Percentiles rank a stretch among this genome's conserved stretches.
phyloP scores from a whole-genome alignment of 1,284 basidiomycete genomes.

The Polyporus tsugae region DNA sequence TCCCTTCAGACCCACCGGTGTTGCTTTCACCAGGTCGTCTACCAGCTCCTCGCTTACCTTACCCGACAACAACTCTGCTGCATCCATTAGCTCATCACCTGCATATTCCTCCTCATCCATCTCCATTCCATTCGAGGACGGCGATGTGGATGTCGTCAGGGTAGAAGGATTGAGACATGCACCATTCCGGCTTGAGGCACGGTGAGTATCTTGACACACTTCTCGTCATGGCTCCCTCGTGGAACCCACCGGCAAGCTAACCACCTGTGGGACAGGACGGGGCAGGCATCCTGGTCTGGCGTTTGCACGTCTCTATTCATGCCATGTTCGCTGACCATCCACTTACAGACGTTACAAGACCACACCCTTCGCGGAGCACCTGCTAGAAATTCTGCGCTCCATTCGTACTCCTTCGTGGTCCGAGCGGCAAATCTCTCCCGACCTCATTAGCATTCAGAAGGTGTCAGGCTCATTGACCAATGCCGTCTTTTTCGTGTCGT shows the following conservation, averaged over 20 bases:
- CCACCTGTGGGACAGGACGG: constrained; percentile 36
- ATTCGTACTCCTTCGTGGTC: constrained; percentile 69
- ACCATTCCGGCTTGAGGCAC: constrained; percentile 68
- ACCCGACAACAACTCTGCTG: constrained; percentile 25
- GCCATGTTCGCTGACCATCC: constrained; percentile 25
- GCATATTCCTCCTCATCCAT: constrained; percentile 48
- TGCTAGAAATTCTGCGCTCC: constrained; percentile 62
- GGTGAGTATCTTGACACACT: constrained; percentile 57
- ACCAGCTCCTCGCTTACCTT: constrained; percentile 37
- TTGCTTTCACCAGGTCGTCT: constrained; percentile 34
- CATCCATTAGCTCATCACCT: constrained; percentile 32
- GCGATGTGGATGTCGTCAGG: constrained; percentile 52
- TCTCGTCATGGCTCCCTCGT: constrained; percentile 31
- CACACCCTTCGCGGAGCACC: constrained; percentile 60
- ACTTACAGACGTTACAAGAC: constrained; percentile 72
- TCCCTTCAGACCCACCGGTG: constrained; percentile 26
- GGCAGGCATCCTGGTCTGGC: constrained; percentile 36
- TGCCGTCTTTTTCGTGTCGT: constrained; percentile 92
- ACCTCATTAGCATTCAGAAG: constrained; percentile 72
- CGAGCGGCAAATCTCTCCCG: constrained; percentile 52
- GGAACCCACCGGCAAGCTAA: constrained; percentile 36
- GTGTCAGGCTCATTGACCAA: constrained; percentile 95
- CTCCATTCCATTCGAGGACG: constrained; percentile 52
- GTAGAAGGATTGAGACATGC: constrained; percentile 75
- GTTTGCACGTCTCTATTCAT: constrained; percentile 24